phyloP scores from a whole-genome alignment of 1,139 yeast species.

The Suhomyces anneliseae region DNA sequence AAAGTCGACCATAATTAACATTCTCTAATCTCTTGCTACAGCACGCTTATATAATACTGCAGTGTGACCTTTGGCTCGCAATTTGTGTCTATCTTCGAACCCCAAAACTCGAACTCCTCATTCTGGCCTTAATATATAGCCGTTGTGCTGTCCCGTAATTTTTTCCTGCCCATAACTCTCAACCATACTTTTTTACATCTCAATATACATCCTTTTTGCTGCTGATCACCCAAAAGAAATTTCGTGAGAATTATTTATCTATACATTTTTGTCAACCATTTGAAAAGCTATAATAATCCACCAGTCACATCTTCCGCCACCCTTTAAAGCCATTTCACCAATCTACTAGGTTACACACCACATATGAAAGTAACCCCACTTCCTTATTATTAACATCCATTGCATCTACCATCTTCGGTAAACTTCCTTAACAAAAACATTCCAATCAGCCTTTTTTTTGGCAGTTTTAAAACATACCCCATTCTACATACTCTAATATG shows the following conservation, averaged over 20 bases:
- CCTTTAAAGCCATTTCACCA: not conserved
- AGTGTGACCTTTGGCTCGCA: not conserved
- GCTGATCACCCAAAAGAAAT: not conserved
- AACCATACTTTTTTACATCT: not conserved
- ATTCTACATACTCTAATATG: slow-evolving; percentile 4
- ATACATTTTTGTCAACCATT: not conserved
- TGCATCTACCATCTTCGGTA: not conserved
- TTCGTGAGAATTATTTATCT: not conserved
- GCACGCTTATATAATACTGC: not conserved
- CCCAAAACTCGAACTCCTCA: no score
- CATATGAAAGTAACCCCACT: not conserved
- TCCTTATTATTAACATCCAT: no score
- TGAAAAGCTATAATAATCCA: not conserved
- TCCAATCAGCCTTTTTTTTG: not conserved
- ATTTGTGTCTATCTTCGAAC: no score
- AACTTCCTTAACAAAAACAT: not conserved
- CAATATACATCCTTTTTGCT: not conserved
- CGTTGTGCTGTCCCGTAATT: not conserved
- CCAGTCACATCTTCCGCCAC: not conserved
- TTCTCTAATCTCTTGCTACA: not conserved
- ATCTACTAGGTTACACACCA: not conserved
- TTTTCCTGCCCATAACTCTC: not conserved
- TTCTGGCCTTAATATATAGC: no score
- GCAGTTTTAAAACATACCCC: not conserved
- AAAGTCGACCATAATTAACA: not conserved